These are phyloP conservation scores for Cercospora beticola DNA, from an alignment of 2,329 filamentous ascomycete species.

Conservation along the genomic window DNA sequence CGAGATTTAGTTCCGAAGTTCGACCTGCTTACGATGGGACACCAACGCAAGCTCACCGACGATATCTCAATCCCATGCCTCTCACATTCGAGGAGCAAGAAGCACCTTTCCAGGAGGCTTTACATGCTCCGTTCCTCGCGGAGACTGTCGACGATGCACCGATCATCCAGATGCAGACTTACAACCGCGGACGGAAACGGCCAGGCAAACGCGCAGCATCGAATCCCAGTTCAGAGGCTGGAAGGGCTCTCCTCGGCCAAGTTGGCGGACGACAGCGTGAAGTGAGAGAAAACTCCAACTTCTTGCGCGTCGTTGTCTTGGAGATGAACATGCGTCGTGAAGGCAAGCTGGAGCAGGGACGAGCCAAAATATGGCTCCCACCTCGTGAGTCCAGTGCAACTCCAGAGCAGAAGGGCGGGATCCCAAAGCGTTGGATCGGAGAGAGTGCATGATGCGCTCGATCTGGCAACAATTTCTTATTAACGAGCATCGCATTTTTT, in stretches of 20 bases:
- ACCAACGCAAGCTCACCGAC: conserved; percentile 56
- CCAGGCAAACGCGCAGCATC: conserved; percentile 37
- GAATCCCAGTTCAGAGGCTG: conserved; percentile 47
- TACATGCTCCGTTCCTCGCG: conserved; percentile 37
- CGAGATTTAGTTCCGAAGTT: conserved; percentile 60
- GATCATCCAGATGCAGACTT: conserved; percentile 65
- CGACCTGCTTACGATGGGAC: conserved; percentile 56
- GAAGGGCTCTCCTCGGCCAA: conserved; percentile 40
- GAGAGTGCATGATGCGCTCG: conserved; percentile 30
- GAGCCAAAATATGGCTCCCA: conserved; percentile 61
- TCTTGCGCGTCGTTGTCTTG: conserved; percentile 62
- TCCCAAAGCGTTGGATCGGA: conserved; percentile 35
- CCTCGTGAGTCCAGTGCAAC: conserved; percentile 47
- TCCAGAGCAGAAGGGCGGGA: conserved; percentile 20
- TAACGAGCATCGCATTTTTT: not conserved
- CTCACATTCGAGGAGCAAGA: conserved; percentile 41
- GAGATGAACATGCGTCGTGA: conserved; percentile 68
- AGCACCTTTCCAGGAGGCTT: conserved; percentile 38
- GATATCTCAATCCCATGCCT: conserved; percentile 60
- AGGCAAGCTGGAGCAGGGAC: conserved; percentile 60
- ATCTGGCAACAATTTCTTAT: not conserved
- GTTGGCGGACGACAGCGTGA: conserved; percentile 57
- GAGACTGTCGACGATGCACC: conserved; percentile 45
- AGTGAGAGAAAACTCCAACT: conserved; percentile 63
- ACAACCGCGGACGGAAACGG: conserved; percentile 41